These are phyloP conservation scores for Curvularia sp. DNA, from an alignment of 2,329 filamentous ascomycete genomes.

Conservation along the genomic window DNA sequence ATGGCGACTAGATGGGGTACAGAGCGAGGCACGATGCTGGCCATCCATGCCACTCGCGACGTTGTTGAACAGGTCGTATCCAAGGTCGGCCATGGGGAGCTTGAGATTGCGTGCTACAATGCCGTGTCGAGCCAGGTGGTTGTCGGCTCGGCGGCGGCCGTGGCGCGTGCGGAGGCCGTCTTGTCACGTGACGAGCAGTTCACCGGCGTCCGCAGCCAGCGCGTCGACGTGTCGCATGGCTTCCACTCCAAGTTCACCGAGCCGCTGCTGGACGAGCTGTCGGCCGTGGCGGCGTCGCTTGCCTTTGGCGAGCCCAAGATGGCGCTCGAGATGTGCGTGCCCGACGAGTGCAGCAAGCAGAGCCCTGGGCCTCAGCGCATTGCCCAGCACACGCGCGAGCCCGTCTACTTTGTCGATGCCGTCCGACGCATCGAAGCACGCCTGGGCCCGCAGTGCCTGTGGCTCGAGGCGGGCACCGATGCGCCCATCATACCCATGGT, in stretches of 20 bases:
- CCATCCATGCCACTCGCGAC: constrained; percentile 9
- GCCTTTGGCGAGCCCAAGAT: constrained; percentile 4
- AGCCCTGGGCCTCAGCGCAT: constrained; percentile 1
- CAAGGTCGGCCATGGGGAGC: neutral
- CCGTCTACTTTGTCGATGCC: constrained; percentile 14
- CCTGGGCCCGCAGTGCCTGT: constrained; percentile 10
- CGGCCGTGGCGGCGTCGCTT: constrained; percentile 18
- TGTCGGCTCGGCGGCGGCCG: constrained; percentile 35
- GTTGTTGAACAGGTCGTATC: constrained; percentile 1
- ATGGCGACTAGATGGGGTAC: constrained; percentile 26
- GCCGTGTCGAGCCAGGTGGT: constrained; percentile 51
- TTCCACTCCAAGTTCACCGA: constrained; percentile 40
- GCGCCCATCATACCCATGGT: constrained; percentile 39
- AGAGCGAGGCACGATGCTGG: constrained; percentile 35
- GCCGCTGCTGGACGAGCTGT: constrained; percentile 26
- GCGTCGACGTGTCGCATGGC: constrained; percentile 28
- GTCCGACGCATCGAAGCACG: constrained; percentile 12
- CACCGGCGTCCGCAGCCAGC: constrained; percentile 19
- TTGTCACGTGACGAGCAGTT: neutral
- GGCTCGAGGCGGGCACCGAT: constrained; percentile 32
- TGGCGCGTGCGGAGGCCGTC: neutral
- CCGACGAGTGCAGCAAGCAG: neutral
- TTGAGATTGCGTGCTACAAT: constrained; percentile 55
- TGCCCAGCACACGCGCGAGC: constrained; percentile 5
- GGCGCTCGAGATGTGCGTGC: constrained; percentile 4